These are phyloP conservation scores for Scorias spongiosa DNA, from an alignment of 2,329 filamentous ascomycete genomes.

Conservation along the genomic window DNA sequence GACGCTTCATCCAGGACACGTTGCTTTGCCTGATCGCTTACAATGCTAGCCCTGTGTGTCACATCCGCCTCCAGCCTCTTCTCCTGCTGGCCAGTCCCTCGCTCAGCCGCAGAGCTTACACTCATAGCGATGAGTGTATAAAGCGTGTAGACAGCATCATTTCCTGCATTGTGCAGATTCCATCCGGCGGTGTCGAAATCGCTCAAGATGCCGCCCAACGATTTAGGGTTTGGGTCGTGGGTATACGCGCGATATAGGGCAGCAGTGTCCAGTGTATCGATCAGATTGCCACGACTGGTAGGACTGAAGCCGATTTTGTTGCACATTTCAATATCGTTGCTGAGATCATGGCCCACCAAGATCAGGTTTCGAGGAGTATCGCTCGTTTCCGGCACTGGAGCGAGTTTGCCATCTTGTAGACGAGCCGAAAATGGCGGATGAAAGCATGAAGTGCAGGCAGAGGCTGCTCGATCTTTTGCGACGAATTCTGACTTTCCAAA, in stretches of 20 bases:
- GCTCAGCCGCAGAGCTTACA: neutral
- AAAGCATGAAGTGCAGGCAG: slow-evolving; percentile 36
- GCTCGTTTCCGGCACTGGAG: neutral
- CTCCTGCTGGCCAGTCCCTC: neutral
- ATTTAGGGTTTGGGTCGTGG: slow-evolving; percentile 33
- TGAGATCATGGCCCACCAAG: slow-evolving; percentile 63
- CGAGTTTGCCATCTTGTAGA: neutral
- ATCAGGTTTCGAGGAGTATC: slow-evolving; percentile 45
- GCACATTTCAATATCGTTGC: slow-evolving; percentile 54
- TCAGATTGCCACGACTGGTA: slow-evolving; percentile 35
- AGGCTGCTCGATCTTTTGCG: slow-evolving; percentile 1
- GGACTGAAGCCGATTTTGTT: slow-evolving; percentile 48
- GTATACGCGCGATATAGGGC: slow-evolving; percentile 51
- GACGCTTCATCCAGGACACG: neutral
- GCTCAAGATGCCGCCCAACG: slow-evolving; percentile 45
- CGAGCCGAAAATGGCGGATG: slow-evolving; percentile 35
- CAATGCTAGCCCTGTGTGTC: too few relatives aligned
- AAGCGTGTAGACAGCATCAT: slow-evolving; percentile 23
- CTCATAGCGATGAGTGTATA: neutral
- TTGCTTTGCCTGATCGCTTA: neutral
- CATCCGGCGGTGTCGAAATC: slow-evolving; percentile 45
- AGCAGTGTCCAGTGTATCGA: slow-evolving; percentile 59
- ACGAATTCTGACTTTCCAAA: slow-evolving; percentile 54
- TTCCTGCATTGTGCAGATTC: slow-evolving; percentile 23
- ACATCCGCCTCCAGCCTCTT: neutral